Percentiles rank a stretch among this genome's conserved stretches.
These are phyloP conservation scores for Zygosaccharomyces sapae DNA, from an alignment of 1,139 yeast genomes.

Conservation along the genomic window DNA sequence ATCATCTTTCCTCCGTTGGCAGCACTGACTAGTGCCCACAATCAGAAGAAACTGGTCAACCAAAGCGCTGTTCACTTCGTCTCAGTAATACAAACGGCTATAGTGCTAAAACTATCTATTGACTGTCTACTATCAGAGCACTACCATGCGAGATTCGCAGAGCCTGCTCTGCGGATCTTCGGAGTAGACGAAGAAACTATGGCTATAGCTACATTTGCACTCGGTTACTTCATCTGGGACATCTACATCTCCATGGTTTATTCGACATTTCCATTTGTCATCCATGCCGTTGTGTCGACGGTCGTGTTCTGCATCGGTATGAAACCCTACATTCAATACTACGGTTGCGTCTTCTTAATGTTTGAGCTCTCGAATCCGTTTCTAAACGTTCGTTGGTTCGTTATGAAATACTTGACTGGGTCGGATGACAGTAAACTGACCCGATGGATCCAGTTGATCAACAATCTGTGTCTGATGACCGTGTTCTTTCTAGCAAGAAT, in stretches of 20 bases:
- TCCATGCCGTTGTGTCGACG: slow-evolving; percentile 83
- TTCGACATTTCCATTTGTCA: slow-evolving; percentile 64
- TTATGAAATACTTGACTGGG: slow-evolving; percentile 51
- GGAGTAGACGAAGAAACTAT: slow-evolving; percentile 73
- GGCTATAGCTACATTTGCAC: slow-evolving; percentile 63
- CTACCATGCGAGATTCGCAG: slow-evolving; percentile 18
- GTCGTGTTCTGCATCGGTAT: slow-evolving; percentile 62
- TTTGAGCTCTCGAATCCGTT: slow-evolving; percentile 94
- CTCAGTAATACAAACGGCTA: slow-evolving; percentile 33
- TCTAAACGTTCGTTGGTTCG: slow-evolving; percentile 88
- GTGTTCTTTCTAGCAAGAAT: slow-evolving; percentile 77
- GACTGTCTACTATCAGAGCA: slow-evolving; percentile 18
- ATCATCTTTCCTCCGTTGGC: slow-evolving; percentile 30
- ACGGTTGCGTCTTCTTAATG: slow-evolving; percentile 76
- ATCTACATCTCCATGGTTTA: slow-evolving; percentile 57
- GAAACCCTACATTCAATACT: slow-evolving; percentile 74
- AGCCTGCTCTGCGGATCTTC: slow-evolving; percentile 49
- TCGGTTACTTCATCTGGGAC: slow-evolving; percentile 93
- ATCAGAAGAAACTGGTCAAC: slow-evolving; percentile 19
- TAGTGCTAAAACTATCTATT: slow-evolving; percentile 32
- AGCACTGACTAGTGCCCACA: slow-evolving; percentile 14
- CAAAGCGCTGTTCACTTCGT: slow-evolving; percentile 35
- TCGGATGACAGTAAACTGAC: slow-evolving; percentile 33
- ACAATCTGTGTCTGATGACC: slow-evolving; percentile 64
- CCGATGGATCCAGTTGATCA: slow-evolving; percentile 46